Evolutionary conservation across 176 grass and related monocot genomes (phyloP).

Genomic region (Cenchrus americanus): DNA sequence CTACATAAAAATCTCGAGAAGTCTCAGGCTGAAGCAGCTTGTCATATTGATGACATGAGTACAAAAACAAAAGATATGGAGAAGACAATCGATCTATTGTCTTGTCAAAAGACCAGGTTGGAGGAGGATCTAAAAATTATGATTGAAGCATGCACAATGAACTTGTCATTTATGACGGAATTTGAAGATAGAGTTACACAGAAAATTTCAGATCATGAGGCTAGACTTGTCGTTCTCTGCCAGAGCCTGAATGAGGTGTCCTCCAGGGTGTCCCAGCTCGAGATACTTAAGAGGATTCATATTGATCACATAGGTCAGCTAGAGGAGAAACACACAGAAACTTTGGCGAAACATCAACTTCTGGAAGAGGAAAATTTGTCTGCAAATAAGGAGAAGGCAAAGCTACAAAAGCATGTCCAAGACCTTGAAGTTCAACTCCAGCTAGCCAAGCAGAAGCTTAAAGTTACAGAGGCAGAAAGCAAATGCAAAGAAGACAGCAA

Average conservation of each 20-base stretch:
- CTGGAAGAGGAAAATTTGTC: slow-evolving; percentile 48
- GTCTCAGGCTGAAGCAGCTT: slow-evolving; percentile 38
- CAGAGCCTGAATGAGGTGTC: slow-evolving; percentile 47
- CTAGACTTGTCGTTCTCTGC: slow-evolving; percentile 33
- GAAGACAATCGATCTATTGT: slow-evolving; percentile 48
- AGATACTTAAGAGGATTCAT: slow-evolving; percentile 54
- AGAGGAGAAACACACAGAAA: slow-evolving; percentile 38
- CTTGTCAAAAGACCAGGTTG: slow-evolving; percentile 51
- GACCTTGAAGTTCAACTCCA: slow-evolving; percentile 63
- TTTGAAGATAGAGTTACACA: slow-evolving; percentile 57
- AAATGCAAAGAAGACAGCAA: slow-evolving; percentile 71
- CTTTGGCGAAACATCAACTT: slow-evolving; percentile 39
- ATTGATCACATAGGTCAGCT: slow-evolving; percentile 47
- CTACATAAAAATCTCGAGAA: slow-evolving; percentile 45
- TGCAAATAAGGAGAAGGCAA: slow-evolving; percentile 58
- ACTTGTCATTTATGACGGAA: slow-evolving; percentile 44
- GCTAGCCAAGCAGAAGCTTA: slow-evolving; percentile 72
- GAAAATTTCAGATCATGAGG: slow-evolving; percentile 60
- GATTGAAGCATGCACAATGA: slow-evolving; percentile 47
- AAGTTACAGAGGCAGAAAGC: slow-evolving; percentile 61
- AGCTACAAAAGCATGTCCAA: slow-evolving; percentile 57
- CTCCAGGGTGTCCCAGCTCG: slow-evolving; percentile 44
- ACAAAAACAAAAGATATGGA: slow-evolving; percentile 41
- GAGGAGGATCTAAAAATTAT: slow-evolving; percentile 64
- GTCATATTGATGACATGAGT: slow-evolving; percentile 53